Evolutionary conservation across 352 stramenopile species (phyloP).

Genomic region (Pythium angustatum): DNA sequence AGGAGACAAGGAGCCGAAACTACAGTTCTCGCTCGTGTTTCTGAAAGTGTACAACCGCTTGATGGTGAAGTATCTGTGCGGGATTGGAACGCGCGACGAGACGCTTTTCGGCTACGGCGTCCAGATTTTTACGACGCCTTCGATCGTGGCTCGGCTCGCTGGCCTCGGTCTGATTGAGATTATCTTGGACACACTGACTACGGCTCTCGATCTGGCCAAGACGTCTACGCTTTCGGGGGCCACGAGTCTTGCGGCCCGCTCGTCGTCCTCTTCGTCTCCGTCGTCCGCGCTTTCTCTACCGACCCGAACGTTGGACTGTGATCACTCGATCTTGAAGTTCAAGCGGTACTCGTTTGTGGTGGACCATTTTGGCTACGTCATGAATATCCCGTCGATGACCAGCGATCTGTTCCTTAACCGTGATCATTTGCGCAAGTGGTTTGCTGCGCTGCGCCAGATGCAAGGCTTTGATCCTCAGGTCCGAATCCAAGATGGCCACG

Average conservation of each 20-base stretch:
- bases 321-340: conserved; percentile 91
- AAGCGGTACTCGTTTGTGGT: conserved; percentile 92
- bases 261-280: conserved; percentile 23
- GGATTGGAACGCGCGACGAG: conserved; percentile 89
- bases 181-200: conserved; percentile 76
- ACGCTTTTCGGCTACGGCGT: conserved; percentile 91
- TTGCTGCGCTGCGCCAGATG: conserved; percentile 67
- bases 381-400: conserved; percentile 87
- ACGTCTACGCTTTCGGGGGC: conserved; percentile 37
- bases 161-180: conserved; percentile 70
- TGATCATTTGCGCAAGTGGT: conserved; percentile 70
- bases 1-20: conserved; percentile 94
- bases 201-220: conserved; percentile 70
- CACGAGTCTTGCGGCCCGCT: conserved; percentile 25
- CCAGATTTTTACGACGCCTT: conserved; percentile 94
- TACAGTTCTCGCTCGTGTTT: conserved; percentile 90
- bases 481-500: conserved; percentile 70
- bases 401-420: conserved; percentile 54
- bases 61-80: conserved; percentile 88
- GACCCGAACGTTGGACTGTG: conserved; percentile 82
- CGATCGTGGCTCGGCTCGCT: conserved; percentile 72
- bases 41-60: conserved; percentile 84
- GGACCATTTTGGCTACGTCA: conserved; percentile 95
- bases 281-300: conserved; percentile 25
- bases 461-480: conserved; percentile 80